Evolutionary conservation across 2,329 filamentous ascomycete species (phyloP), one percentile per base, ranked within the genome.

Genomic region (Neonectria punicea): DNA sequence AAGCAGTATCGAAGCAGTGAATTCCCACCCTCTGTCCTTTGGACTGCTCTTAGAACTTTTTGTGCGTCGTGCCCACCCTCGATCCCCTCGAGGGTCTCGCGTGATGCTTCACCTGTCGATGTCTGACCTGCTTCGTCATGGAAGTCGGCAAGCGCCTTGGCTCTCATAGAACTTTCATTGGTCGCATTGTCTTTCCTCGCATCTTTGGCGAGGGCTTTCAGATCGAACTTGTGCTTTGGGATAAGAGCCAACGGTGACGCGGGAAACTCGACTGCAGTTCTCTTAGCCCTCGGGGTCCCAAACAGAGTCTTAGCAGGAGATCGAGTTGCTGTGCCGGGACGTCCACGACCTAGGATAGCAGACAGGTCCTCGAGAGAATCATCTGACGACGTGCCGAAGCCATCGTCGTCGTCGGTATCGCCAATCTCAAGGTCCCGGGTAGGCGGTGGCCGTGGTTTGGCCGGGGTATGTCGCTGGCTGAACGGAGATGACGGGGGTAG

Each of bases 401-500:
- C 85, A 18, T 86, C 86, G n/a, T 92, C 91, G 10, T 91, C 90
- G 73, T 94, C 92, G 0, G 92, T 94, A 58, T 87, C 90, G 50
- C 84, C 85, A 44, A 94, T 91, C 60, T 90, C 80, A 13, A 87
- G 78, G 71, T 88, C 82, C 76, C 87, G 81, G 63, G 83, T 80
- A 53, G 79, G 69, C 9, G 61, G 54, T 63, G 69, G 43, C 22
- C 58, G 53, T 10, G 63, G 54, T 58, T 70, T 71, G 43, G 57
- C 57, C n/a, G 76, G 74, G n/a, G 75, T 78, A 18, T 63, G 54
- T 55, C 73, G 74, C 47, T 70, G 51, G 55, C 74, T 63, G n/a
- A 65, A 63, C 13, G 72, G 70, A 22, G 76, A 75, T 22, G 74
- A 73, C 22, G 69, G 68, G 13, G 68, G 68, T 18, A 60, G 53